Evolutionary conservation across 2,329 filamentous ascomycete species (phyloP), one percentile per base, ranked within the genome.

Genomic region (Hypocreales sp.): DNA sequence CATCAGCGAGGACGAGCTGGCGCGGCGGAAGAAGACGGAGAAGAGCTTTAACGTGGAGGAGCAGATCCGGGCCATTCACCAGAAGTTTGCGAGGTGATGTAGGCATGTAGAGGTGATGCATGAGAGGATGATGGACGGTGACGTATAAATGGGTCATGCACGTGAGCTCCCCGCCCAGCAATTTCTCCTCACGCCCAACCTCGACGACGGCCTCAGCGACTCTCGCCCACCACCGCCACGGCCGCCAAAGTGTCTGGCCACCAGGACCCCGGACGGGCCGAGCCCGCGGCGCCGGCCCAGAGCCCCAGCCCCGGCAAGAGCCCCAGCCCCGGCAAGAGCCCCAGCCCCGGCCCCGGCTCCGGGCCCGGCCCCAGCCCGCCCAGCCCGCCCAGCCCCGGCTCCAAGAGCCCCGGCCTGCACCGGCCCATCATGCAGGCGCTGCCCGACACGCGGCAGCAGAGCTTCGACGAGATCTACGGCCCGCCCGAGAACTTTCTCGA

Each of bases 401-500:
- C 7, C 31, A 41, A 40, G 33, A 47, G 47, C 31, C 53, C 50
- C 28, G 45, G 55, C 35, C 27, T 36, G 27, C 61, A 63, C 41
- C 55, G 61, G 34, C 62, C 64, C 40, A 67, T 66, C 46, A 64
- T 77, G 61, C 68, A 73, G 55, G 66, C 70, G 36, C 70, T 77
- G 60, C 72, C 72, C 25, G 72, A 76, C 48, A 72, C 79, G 40
- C 80, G 86, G 45, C 74, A 81, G 58, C 90, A 98, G 64, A 90
- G 79, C 48, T 95, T 94, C 50, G 90, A 98, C 59, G 90, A 98
- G 67, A 93, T 95, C 53, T 98, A 98, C 56, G 90, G 86, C 10
- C 83, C 87, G 25, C 90, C 90, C 5, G 90, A 98, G 66, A 98
- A 98, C 64, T 94, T 95, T 51, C 71, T 98, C 29, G 90, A 98